Base-by-base conservation (phyloP, 768 basidiomycete genomes). In the Podaxis rugospora region DNA sequence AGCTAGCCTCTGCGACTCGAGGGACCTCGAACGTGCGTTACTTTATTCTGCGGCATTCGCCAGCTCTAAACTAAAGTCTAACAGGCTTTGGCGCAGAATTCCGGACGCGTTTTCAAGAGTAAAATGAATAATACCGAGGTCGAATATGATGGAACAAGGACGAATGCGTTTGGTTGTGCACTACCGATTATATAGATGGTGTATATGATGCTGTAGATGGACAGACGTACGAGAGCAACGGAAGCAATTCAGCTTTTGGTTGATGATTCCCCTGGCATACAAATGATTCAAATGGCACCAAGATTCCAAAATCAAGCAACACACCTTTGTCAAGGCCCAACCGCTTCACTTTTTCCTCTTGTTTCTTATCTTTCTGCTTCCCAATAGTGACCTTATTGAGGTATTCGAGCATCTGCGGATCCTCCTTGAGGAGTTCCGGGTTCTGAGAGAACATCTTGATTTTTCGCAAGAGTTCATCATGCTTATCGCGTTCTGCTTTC, bases 1-100 rank as follows among this genome's bases (percentile, higher is more conserved):
- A 42, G 88, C 90, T 23, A 76, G 80, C 9, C 73, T 92, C 44
- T 95, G 93, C 69, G 88, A 91, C 62, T 70, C 70, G 46, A 83
- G 80, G 63, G 87, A 97, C 73, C 76, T 96, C 4, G 86, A 89
- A 66, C 78, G 83, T 82, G 35, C 16, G 51, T 51, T 51, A 14
- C n/a, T 28, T n/a, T 36, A 21, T 36, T 44, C 55, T 58, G 16
- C 37, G 7, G 18, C 23, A 35, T 21, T 55, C 18, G 21, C 37
- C 6, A 25, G 13, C 11, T 6, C n/a, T 35, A 21, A 18, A 14
- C 21, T 16, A 14, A 13, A 16, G 16, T 23, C 10, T 52, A 27
- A 55, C 39, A 51, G 59, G 39, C 14, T 36, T 50, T 23, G 47
- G 25, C 23, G 36, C 44, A 55, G 59, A 49, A 18, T 61, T 61